Base-by-base conservation (phyloP, 2,329 filamentous ascomycete species). In the Xylariaceae sp. region DNA sequence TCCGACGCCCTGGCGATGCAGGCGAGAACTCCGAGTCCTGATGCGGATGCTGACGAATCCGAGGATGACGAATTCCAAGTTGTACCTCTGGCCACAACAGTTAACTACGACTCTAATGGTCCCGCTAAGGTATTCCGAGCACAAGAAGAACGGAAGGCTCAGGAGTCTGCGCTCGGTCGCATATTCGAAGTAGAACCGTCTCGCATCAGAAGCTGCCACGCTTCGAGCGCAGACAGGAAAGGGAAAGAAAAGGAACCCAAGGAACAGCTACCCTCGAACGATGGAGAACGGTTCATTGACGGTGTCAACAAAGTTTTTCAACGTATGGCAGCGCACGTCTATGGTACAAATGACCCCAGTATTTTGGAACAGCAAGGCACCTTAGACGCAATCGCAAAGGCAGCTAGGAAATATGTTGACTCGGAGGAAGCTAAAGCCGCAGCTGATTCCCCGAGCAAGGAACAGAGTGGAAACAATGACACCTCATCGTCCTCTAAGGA, bases 11-110 rank as follows among this genome's bases (percentile, higher is more conserved):
- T 87, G 16, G 83, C 82, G 1, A 66, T 65, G 42, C 75, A 76
- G 64, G 75, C 80, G 16, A 73, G 79, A 43, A 79, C 77, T 54
- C 76, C 76, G 6, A 63, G 69, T 6, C 66, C 72, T 7, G 76
- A 77, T 19, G 56, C 71, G 12, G 77, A 80, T 20, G 67, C 72
- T 4, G 78, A 81, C 19, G 79, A 81, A 48, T 78, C 82, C 5
- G 81, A 86, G 23, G 81, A 86, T 40, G 80, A 84, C 53, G 82
- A 85, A 14, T 81, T 83, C 54, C 76, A 81, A 50, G 74, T 78
- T 7, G 67, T 76, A 5, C 75, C 78, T 1, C 62, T 70, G 44
- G 54, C 64, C 1, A 53, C 65, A 20, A 47, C 64, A 21, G 50
- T 59, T 48, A 67, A 62, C 26, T 71, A 73, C 23, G 77, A 79